phyloP scores from a whole-genome alignment of 805 yeast species.

The Saccharomycopsis schoenii region DNA sequence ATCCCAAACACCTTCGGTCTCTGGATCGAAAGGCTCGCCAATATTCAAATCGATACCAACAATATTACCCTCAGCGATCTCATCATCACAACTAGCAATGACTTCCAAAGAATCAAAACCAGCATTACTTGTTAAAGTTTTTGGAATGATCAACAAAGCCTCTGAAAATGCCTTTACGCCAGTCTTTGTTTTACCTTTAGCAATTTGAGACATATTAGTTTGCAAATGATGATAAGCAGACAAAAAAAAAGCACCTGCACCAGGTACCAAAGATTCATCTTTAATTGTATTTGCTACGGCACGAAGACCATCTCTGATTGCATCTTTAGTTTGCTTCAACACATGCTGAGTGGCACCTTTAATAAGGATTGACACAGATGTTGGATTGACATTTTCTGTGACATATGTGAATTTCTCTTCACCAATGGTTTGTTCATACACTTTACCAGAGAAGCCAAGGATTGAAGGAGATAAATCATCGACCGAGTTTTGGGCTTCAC shows the following conservation, averaged over 20 bases:
- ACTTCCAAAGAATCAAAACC: slow-evolving; percentile 92
- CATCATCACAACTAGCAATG: slow-evolving; percentile 82
- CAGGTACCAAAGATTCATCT: slow-evolving; percentile 83
- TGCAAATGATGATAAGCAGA: slow-evolving; percentile 65
- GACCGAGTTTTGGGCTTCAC: slow-evolving; percentile 94
- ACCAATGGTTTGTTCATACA: slow-evolving; percentile 87
- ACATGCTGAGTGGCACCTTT: slow-evolving; percentile 89
- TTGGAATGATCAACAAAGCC: slow-evolving; percentile 83
- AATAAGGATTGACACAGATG: slow-evolving; percentile 82
- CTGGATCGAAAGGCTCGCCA: slow-evolving; percentile 95
- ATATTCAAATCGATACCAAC: slow-evolving; percentile 86
- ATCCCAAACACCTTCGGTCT: slow-evolving; percentile 93
- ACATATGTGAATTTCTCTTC: slow-evolving; percentile 97
- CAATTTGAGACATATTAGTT: slow-evolving; percentile 40
- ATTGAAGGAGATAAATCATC: slow-evolving; percentile 77
- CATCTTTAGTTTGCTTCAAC: slow-evolving; percentile 88
- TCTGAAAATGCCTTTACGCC: slow-evolving; percentile 94
- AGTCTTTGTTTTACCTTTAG: slow-evolving; percentile 74
- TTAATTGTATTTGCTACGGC: slow-evolving; percentile 86
- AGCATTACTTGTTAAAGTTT: slow-evolving; percentile 83
- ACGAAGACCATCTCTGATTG: slow-evolving; percentile 93
- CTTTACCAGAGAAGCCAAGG: slow-evolving; percentile 82
- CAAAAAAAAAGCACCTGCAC: slow-evolving; percentile 93
- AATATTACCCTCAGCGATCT: slow-evolving; percentile 63
- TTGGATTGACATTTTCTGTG: slow-evolving; percentile 82